phyloP scores from a whole-genome alignment of 352 stramenopile genomes.

The Hyaloperonospora brassicae region DNA sequence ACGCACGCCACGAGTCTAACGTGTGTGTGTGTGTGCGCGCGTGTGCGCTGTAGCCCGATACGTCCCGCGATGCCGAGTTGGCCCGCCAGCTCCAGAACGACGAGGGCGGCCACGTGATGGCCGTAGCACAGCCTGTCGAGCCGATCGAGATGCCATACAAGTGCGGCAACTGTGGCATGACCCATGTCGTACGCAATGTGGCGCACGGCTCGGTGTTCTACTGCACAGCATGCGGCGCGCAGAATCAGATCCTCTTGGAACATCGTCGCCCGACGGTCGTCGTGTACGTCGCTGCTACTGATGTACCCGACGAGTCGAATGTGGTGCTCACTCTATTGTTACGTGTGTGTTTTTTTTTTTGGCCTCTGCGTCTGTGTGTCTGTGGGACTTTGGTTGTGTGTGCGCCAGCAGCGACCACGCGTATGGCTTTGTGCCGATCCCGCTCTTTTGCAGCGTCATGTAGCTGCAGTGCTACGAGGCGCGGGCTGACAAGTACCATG shows the following conservation, averaged over 20 bases:
- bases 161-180: constrained; percentile 54
- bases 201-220: constrained; percentile 45
- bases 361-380: neutral
- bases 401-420: constrained; percentile 20
- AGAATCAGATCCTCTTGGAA: constrained; percentile 60
- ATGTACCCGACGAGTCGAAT: no score
- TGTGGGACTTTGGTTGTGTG: neutral
- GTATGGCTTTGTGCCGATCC: constrained; percentile 48
- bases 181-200: constrained; percentile 54
- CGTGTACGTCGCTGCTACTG: constrained; percentile 29
- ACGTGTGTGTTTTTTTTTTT: neutral
- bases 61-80: constrained; percentile 40
- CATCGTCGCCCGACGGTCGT: constrained; percentile 33
- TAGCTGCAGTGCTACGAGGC: constrained; percentile 10
- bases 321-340: no score
- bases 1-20: no score
- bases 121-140: constrained; percentile 33
- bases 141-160: constrained; percentile 45
- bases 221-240: constrained; percentile 43
- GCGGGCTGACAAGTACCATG: no score
- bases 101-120: constrained; percentile 23
- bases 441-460: constrained; percentile 62
- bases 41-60: constrained; percentile 20
- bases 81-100: constrained; percentile 53
- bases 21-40: neutral